Conservation (phyloP, 768 basidiomycete species). For the Lenzites betulinus region DNA sequence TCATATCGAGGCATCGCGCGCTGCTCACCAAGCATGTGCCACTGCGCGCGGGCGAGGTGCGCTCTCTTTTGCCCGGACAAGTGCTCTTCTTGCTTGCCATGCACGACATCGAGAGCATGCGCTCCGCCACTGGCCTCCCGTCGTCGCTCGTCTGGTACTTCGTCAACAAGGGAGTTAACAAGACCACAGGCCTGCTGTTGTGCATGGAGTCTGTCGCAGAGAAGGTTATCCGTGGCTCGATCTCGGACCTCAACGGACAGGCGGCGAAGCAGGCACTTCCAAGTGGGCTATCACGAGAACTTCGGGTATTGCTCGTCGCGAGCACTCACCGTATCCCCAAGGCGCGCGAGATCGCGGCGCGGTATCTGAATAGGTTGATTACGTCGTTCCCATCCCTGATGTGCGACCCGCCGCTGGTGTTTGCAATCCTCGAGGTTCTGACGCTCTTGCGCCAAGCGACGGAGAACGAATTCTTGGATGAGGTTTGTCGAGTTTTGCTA, state of each 20-base stretch:
- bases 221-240: slow-evolving; percentile 79
- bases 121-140: slow-evolving; percentile 76
- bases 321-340: slow-evolving; percentile 84
- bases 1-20: slow-evolving; percentile 66
- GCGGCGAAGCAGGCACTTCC: slow-evolving; percentile 83
- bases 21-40: slow-evolving; percentile 67
- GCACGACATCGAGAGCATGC: slow-evolving; percentile 87
- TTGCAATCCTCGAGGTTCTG: slow-evolving; percentile 86
- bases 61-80: slow-evolving; percentile 77
- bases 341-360: slow-evolving; percentile 79
- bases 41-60: slow-evolving; percentile 65
- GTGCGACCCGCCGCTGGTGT: slow-evolving; percentile 87
- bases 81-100: slow-evolving; percentile 82
- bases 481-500: slow-evolving; percentile 48
- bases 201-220: slow-evolving; percentile 89
- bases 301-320: slow-evolving; percentile 71
- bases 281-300: slow-evolving; percentile 63
- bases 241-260: slow-evolving; percentile 68
- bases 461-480: slow-evolving; percentile 89
- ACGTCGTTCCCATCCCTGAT: slow-evolving; percentile 92
- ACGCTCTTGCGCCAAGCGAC: slow-evolving; percentile 86
- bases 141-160: slow-evolving; percentile 88
- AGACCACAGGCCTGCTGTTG: slow-evolving; percentile 59
- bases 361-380: slow-evolving; percentile 83
- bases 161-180: slow-evolving; percentile 82